phyloP scores from a whole-genome alignment of 78 protist species.

The Emiliania huxleyi region DNA sequence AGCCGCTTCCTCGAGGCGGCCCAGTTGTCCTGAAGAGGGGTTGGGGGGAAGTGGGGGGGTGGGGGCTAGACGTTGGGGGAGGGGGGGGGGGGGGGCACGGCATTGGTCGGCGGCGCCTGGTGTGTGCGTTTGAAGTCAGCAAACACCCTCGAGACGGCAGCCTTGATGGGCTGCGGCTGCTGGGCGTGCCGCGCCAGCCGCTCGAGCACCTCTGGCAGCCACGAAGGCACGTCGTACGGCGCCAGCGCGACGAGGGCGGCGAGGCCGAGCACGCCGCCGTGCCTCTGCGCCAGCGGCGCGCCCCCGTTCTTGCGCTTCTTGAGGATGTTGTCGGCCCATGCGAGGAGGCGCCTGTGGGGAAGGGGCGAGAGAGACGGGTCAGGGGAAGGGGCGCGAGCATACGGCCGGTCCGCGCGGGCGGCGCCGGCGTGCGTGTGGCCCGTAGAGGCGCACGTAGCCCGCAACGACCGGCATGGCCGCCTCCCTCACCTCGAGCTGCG shows the following conservation, averaged over 20 bases:
- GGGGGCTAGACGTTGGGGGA: too few relatives aligned
- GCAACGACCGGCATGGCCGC: neutral
- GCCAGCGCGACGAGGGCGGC: constrained; percentile 38
- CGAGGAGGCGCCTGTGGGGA: neutral
- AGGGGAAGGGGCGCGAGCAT: too few relatives aligned
- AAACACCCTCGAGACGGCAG: neutral
- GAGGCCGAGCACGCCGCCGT: constrained; percentile 62
- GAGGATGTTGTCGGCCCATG: neutral
- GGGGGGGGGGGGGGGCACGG: too few relatives aligned
- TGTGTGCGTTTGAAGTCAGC: constrained; percentile 68
- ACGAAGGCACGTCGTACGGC: constrained; percentile 65
- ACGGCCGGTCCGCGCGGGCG: too few relatives aligned
- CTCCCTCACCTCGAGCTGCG: constrained; percentile 21
- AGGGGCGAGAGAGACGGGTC: neutral
- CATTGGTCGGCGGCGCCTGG: too few relatives aligned
- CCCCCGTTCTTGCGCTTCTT: neutral
- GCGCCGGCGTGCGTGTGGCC: neutral
- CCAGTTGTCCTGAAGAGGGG: constrained; percentile 74
- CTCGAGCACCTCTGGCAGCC: constrained; percentile 53
- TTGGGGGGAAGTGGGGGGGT: too few relatives aligned
- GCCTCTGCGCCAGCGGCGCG: constrained; percentile 5
- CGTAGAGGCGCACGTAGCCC: neutral
- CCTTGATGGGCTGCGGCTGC: constrained; percentile 45
- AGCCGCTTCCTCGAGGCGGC: constrained; percentile 26
- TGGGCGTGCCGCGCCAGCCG: neutral